phyloP scores from a whole-genome alignment of 176 grass and related monocot species.

The Eremochloa ophiuroides region DNA sequence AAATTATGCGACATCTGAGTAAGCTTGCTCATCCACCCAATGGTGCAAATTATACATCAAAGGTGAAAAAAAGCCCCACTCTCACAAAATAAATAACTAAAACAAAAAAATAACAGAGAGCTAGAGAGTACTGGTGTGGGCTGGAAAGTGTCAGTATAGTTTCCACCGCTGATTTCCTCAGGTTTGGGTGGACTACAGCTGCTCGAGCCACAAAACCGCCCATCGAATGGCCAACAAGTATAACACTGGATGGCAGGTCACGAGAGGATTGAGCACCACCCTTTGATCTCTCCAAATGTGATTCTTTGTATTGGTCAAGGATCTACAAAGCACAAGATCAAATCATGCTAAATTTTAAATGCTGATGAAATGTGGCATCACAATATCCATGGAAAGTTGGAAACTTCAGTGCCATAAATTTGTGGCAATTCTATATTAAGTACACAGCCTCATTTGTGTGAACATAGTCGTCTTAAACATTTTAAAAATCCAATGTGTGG shows the following conservation, averaged over 20 bases:
- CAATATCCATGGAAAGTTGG: not conserved
- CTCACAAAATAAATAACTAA: not conserved
- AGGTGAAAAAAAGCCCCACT: not conserved
- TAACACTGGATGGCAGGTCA: conserved; percentile 73
- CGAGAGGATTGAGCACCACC: conserved; percentile 48
- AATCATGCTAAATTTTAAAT: not conserved
- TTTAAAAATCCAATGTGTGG: not conserved
- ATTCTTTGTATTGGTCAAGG: conserved; percentile 92
- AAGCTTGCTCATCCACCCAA: not conserved
- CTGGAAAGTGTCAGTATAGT: conserved; percentile 97
- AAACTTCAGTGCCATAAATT: not conserved
- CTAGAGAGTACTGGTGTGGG: conserved; percentile 75
- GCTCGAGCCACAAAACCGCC: conserved; percentile 99
- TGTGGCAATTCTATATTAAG: not conserved
- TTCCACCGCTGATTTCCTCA: conserved; percentile 72
- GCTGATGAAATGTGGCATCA: not conserved
- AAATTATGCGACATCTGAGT: conserved; percentile 20
- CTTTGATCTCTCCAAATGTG: conserved; percentile 53
- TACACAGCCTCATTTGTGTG: not conserved
- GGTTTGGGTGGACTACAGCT: conserved; percentile 66
- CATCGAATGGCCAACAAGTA: conserved; percentile 98
- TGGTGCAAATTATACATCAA: not conserved
- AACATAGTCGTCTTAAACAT: conserved; percentile 2
- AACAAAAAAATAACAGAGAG: not conserved
- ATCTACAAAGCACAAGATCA: conserved; percentile 56